Evolutionary conservation across 2,329 filamentous ascomycete genomes (phyloP).

Genomic region (Claviceps maximensis): DNA sequence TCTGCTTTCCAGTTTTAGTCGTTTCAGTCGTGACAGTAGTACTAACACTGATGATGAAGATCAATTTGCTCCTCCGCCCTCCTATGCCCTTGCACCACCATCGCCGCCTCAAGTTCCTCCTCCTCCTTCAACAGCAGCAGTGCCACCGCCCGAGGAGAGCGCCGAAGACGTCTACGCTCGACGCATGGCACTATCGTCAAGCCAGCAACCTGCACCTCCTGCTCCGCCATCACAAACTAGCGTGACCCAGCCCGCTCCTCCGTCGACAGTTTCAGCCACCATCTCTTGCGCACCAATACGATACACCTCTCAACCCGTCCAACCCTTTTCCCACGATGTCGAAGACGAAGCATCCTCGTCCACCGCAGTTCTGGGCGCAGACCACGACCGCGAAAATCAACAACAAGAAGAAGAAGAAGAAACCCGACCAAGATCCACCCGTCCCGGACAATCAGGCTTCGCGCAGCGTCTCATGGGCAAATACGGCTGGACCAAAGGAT

Average conservation of each 20-base stretch:
- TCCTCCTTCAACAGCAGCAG: conserved; percentile 10
- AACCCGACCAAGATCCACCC: conserved; percentile 39
- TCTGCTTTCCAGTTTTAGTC: neutral
- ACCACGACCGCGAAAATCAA: conserved; percentile 9
- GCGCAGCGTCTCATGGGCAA: conserved; percentile 83
- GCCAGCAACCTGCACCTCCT: conserved; percentile 20
- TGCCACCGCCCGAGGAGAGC: conserved; percentile 43
- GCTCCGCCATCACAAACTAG: conserved; percentile 14
- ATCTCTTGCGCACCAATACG: conserved; percentile 70
- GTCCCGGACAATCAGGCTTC: conserved; percentile 72
- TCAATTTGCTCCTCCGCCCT: conserved; percentile 46
- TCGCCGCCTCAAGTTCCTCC: conserved; percentile 32
- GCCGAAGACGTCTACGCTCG: conserved; percentile 59
- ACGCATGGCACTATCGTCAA: conserved; percentile 44
- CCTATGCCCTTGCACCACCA: conserved; percentile 40
- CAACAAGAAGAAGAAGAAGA: conserved; percentile 18
- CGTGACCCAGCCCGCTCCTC: conserved; percentile 25
- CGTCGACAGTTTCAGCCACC: conserved; percentile 35
- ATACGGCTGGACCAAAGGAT: conserved; percentile 83
- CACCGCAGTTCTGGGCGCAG: conserved; percentile 34
- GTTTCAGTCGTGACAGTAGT: neutral
- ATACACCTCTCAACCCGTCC: conserved; percentile 36
- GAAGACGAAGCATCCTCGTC: conserved; percentile 26
- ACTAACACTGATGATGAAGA: conserved; percentile 20
- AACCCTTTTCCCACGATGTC: conserved; percentile 17